Evolutionary conservation across 208 protist genomes (phyloP), one percentile per base, ranked within the genome.

Genomic region (Strigomonas galati): DNA sequence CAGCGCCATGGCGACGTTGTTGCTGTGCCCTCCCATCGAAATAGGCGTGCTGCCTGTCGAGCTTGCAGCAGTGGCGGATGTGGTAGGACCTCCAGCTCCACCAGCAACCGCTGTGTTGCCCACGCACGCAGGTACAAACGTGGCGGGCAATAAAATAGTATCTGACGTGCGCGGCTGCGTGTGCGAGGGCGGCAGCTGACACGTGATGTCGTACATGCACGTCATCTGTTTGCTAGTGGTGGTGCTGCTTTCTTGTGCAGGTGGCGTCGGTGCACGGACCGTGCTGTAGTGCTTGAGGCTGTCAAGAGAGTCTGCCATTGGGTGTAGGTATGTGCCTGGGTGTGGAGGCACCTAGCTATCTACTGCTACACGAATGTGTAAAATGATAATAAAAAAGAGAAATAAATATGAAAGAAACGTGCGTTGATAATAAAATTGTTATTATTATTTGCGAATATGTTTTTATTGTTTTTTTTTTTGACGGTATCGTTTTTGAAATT

Each of bases 141-240:
- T 55, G 32, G 48, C 57, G 4, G 57, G 57, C 30, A 49, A 24
- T 4, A 62, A 31, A 4, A 62, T 48, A 15, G 57, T 62, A 3
- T 14, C 19, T 4, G 57, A 26, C 30, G 30, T 62, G 32, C 57
- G 27, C 4, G n/a, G 57, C 12, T 14, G n/a, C 21, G 57, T 27
- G 27, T 10, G 21, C 30, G 57, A 49, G 9, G 57, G 54, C 23
- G 54, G 54, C 17, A 59, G 30, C 26, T 59, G 54, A 17, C 54
- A 59, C n/a, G 14, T 17, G 5, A 59, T 28, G 30, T 59, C 54
- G 15, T 32, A 21, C 5, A 40, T 40, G 35, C 35, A 14, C 10
- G 35, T 40, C 35, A 10, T 10, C 35, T 10, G 35, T 40, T 10
- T 4, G 7, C 7, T 14, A 40, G 35, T 10, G 35, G 35, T 40